Conservation (phyloP, 2,329 filamentous ascomycete genomes). For the Mollisiaceae sp. region DNA sequence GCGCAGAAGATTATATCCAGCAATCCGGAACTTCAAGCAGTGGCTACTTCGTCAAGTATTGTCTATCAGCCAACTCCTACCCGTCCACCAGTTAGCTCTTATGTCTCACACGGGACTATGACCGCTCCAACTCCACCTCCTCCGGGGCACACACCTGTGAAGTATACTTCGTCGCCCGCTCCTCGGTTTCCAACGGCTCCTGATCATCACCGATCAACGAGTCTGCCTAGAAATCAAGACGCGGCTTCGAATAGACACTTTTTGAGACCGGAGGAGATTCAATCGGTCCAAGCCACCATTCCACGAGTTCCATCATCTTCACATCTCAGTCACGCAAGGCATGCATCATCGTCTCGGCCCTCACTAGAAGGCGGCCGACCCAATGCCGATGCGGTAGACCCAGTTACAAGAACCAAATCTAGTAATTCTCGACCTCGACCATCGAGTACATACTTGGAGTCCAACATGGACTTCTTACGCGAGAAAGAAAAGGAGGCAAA, state of each 20-base stretch:
- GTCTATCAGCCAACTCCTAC: conserved; percentile 41
- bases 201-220: conserved; percentile 56
- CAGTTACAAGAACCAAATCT: conserved; percentile 66
- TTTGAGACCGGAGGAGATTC: conserved; percentile 34
- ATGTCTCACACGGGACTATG: conserved; percentile 80
- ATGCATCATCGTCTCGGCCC: conserved; percentile 61
- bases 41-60: conserved; percentile 48
- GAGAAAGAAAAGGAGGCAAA: conserved; percentile 75
- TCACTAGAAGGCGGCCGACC: conserved; percentile 76
- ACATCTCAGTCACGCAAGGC: conserved; percentile 45
- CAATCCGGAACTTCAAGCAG: conserved; percentile 61
- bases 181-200: conserved; percentile 36
- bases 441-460: conserved; percentile 81
- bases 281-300: conserved; percentile 28
- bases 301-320: conserved; percentile 43
- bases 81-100: conserved; percentile 48
- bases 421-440: conserved; percentile 73
- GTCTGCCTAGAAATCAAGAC: conserved; percentile 47
- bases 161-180: conserved; percentile 35
- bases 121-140: conserved; percentile 62
- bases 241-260: conserved; percentile 24
- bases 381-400: conserved; percentile 63
- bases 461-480: conserved; percentile 80
- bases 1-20: conserved; percentile 68
- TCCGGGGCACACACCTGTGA: conserved; percentile 28